Base-by-base conservation (phyloP, 208 protist species). In the Acanthamoeba divionensis region DNA sequence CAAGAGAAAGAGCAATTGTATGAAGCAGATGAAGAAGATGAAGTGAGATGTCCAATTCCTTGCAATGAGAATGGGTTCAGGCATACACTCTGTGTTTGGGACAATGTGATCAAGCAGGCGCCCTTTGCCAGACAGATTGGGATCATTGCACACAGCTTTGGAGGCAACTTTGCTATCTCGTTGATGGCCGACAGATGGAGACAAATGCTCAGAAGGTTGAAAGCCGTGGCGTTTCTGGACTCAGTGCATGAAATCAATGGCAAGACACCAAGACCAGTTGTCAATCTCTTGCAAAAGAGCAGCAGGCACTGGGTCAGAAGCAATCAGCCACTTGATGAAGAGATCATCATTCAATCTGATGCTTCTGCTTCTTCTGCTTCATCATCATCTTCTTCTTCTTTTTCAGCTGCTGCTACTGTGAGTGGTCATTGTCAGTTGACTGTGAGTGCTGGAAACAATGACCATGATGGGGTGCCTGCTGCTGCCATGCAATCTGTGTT, bases 1-100 rank as follows among this genome's bases (percentile, higher is more conserved):
- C n/a, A 8, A 8, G 60, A 67, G 6, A 67, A 67, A 26, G 65
- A 47, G 13, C n/a, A 47, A 44, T n/a, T n/a, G n/a, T n/a, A n/a
- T n/a, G 65, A 73, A 45, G 65, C 44, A 47, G 4, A 26, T 6
- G 47, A 41, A 5, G 71, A 80, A 26, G 36, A n/a, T 33, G 45
- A 80, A 50, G 21, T 7, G 6, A 80, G 60, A 50, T 15, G 54
- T 12, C 3, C 71, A 26, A 80, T 80, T 2, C 71, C 71, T 13
- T 80, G 54, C 71, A 80, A 80, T 50, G 71, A 80, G 71, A 80
- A 80, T 31, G 71, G 71, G 44, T 80, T 80, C 44, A 57, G 38
- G 44, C 71, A 80, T 24, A 15, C 60, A 1, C 48, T 50, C 13
- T 31, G 60, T 50, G 71, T 80, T n/a, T 80, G 71, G 71, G 71